Evolutionary conservation across 1,284 basidiomycete genomes (phyloP).

Genomic region (Puccinia novopanici): DNA sequence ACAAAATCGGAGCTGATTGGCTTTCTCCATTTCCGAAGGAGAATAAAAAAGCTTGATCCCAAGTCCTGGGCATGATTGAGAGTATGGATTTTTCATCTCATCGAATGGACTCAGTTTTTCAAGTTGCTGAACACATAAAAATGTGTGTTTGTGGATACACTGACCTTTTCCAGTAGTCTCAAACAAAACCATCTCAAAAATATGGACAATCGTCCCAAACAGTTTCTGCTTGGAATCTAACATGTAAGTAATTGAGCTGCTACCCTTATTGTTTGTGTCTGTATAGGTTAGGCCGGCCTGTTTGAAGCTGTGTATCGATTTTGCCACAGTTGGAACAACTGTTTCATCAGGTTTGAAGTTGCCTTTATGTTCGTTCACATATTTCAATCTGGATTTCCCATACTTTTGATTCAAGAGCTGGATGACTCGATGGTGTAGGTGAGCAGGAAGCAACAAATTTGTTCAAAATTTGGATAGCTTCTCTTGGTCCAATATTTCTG

Average conservation of each 20-base stretch:
- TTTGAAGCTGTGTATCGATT: constrained; percentile 11
- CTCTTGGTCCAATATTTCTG: neutral
- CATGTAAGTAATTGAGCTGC: constrained; percentile 25
- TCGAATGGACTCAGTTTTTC: neutral
- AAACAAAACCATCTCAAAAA: constrained; percentile 14
- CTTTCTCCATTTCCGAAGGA: constrained; percentile 2
- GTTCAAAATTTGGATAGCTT: neutral
- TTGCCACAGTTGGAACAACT: constrained; percentile 17
- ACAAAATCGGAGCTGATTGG: constrained; percentile 1
- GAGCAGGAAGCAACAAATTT: constrained; percentile 11
- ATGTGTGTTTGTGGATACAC: neutral
- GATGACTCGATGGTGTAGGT: constrained; percentile 2
- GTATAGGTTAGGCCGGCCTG: constrained; percentile 17
- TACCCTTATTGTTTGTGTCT: constrained; percentile 22
- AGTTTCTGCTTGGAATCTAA: neutral
- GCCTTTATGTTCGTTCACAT: neutral
- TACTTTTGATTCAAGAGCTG: neutral
- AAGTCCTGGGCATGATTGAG: neutral
- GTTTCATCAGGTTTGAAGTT: neutral
- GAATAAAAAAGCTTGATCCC: neutral
- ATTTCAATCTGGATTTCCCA: neutral
- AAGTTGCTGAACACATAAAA: constrained; percentile 15
- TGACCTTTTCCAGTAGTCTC: neutral
- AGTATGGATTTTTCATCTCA: constrained; percentile 6
- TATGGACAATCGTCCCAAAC: constrained; percentile 24